These are phyloP conservation scores for Spiraea crenata DNA, from an alignment of 331 rosid genomes.

Conservation along the genomic window DNA sequence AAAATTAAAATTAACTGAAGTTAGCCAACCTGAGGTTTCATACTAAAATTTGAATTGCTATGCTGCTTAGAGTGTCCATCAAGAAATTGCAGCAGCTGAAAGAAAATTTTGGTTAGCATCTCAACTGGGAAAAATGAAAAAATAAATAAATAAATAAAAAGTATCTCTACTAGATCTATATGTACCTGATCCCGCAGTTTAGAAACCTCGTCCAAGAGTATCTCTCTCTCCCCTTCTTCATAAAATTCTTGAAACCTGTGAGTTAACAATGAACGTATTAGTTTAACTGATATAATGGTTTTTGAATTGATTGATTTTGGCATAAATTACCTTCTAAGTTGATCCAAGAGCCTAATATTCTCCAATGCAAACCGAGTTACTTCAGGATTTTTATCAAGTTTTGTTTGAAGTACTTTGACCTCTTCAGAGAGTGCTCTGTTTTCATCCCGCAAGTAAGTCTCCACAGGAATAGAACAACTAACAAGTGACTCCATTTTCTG, in stretches of 20 bases:
- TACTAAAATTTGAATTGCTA: constrained; percentile 31
- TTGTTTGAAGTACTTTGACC: constrained; percentile 71
- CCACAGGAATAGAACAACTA: constrained; percentile 56
- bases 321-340: constrained; percentile 73
- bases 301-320: not conserved
- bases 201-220: constrained; percentile 66
- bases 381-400: constrained; percentile 90
- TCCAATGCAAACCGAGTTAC: constrained; percentile 90
- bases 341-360: constrained; percentile 91
- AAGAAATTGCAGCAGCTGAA: constrained; percentile 72
- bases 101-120: constrained; percentile 6
- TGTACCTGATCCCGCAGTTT: constrained; percentile 74
- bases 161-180: constrained; percentile 12
- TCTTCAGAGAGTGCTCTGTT: constrained; percentile 75
- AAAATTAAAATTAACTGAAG: constrained; percentile 12
- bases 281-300: constrained; percentile 8
- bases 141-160: not conserved
- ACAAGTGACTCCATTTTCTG: constrained; percentile 70
- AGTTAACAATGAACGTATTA: constrained; percentile 22
- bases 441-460: constrained; percentile 63
- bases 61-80: constrained; percentile 49
- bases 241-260: constrained; percentile 87
- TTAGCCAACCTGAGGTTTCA: constrained; percentile 57
- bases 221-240: constrained; percentile 93
- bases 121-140: constrained; percentile 15